These are phyloP conservation scores for Botryotinia narcissicola DNA, from an alignment of 2,329 filamentous ascomycete species.

Conservation along the genomic window DNA sequence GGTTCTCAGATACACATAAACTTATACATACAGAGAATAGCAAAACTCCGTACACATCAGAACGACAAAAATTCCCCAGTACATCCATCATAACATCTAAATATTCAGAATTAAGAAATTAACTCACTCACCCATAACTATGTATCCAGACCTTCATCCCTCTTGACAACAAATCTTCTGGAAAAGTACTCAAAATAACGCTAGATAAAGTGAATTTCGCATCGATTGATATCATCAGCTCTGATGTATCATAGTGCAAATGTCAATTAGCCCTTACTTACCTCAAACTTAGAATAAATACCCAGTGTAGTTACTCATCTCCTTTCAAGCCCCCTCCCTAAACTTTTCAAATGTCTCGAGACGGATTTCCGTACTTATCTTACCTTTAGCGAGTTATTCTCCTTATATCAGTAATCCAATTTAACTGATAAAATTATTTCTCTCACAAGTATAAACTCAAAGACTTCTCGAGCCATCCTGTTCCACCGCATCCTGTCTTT, in stretches of 20 bases:
- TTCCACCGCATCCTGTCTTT: rapidly evolving
- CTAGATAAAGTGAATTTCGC: neutral
- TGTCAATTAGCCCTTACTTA: neutral
- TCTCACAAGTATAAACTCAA: neutral
- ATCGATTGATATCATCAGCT: neutral
- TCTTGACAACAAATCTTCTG: neutral
- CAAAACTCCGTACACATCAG: too few species aligned
- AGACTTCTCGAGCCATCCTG: neutral
- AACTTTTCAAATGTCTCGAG: too few species aligned
- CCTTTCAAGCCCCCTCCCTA: neutral
- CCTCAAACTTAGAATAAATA: neutral
- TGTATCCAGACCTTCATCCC: neutral
- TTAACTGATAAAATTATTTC: neutral
- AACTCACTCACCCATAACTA: neutral
- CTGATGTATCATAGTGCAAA: neutral
- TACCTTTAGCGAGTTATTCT: neutral
- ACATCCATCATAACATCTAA: neutral
- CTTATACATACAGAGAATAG: too few species aligned
- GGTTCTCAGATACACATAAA: too few species aligned
- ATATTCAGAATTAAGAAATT: neutral
- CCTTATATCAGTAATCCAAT: neutral
- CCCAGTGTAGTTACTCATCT: neutral
- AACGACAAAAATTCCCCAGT: too few species aligned
- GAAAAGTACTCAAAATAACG: neutral
- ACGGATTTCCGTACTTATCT: neutral